phyloP scores from a whole-genome alignment of 2,329 filamentous ascomycete genomes.

The Fusarium bulbicola region DNA sequence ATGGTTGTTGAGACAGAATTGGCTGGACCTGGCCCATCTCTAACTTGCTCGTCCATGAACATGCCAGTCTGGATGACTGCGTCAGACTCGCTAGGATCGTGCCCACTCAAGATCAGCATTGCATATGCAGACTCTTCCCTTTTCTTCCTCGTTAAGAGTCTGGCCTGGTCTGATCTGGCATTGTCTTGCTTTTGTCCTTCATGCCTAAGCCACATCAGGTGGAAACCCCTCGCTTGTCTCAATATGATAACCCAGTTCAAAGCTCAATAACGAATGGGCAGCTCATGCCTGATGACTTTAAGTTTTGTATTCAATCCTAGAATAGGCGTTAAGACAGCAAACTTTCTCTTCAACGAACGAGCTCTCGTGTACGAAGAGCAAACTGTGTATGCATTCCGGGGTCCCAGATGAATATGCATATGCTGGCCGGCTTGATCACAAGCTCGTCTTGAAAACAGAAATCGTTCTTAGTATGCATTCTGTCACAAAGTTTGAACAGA shows the following conservation, averaged over 20 bases:
- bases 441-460: background rate
- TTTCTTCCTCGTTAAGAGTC: slow-evolving; percentile 8
- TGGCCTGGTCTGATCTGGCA: background rate
- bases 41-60: background rate
- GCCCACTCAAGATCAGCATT: slow-evolving; percentile 24
- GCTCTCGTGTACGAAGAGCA: background rate
- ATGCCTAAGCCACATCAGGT: background rate
- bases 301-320: background rate
- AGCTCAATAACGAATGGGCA: background rate
- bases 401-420: background rate
- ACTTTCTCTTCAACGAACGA: background rate
- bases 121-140: slow-evolving; percentile 22
- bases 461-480: background rate
- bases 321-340: background rate
- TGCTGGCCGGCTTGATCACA: background rate
- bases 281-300: background rate
- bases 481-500: slow-evolving; percentile 7
- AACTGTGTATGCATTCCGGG: background rate
- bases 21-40: background rate
- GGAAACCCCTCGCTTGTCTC: slow-evolving; percentile 11
- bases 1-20: background rate
- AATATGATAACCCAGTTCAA: background rate
- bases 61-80: slow-evolving; percentile 20
- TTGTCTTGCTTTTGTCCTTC: slow-evolving; percentile 3
- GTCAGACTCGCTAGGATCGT: slow-evolving; percentile 14